A percentile compares a stretch with the other conserved stretches of the same genome.
Conservation (phyloP, 805 yeast genomes). For the Saccharomycopsis oosterbeekiorum region DNA sequence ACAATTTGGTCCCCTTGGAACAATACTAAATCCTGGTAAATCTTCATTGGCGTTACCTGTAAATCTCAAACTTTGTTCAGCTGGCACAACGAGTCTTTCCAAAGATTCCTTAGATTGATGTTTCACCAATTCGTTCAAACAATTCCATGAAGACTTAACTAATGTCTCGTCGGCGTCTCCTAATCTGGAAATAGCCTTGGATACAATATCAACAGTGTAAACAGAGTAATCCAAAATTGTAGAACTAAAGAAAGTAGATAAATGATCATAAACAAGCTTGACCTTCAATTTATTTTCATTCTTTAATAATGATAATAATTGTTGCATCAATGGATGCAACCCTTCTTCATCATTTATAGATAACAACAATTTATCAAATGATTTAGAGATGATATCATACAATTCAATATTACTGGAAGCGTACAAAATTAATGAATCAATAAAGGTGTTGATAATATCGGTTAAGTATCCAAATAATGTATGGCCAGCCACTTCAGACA, state of each 20-base stretch:
- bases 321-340: slow-evolving; percentile 74
- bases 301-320: slow-evolving; percentile 64
- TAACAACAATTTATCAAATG: slow-evolving; percentile 61
- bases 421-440: slow-evolving; percentile 41
- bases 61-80: slow-evolving; percentile 50
- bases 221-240: slow-evolving; percentile 61
- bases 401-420: slow-evolving; percentile 29
- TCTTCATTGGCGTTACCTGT: slow-evolving; percentile 51
- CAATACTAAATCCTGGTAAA: slow-evolving; percentile 54
- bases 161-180: slow-evolving; percentile 59
- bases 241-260: slow-evolving; percentile 60
- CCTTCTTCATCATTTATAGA: slow-evolving; percentile 74
- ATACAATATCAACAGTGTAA: slow-evolving; percentile 67
- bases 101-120: slow-evolving; percentile 66
- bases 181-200: slow-evolving; percentile 57
- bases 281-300: slow-evolving; percentile 62
- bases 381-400: slow-evolving; percentile 32
- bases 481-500: slow-evolving; percentile 84
- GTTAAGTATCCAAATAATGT: slow-evolving; percentile 68
- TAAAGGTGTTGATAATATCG: slow-evolving; percentile 62
- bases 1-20: slow-evolving; percentile 80
- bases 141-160: slow-evolving; percentile 53
- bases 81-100: slow-evolving; percentile 72
- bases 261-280: slow-evolving; percentile 51
- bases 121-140: slow-evolving; percentile 57